A percentile compares a stretch with the other conserved stretches of the same genome.
phyloP scores from a whole-genome alignment of 345 rosid genomes.

The Arabidopsis arenosa region DNA sequence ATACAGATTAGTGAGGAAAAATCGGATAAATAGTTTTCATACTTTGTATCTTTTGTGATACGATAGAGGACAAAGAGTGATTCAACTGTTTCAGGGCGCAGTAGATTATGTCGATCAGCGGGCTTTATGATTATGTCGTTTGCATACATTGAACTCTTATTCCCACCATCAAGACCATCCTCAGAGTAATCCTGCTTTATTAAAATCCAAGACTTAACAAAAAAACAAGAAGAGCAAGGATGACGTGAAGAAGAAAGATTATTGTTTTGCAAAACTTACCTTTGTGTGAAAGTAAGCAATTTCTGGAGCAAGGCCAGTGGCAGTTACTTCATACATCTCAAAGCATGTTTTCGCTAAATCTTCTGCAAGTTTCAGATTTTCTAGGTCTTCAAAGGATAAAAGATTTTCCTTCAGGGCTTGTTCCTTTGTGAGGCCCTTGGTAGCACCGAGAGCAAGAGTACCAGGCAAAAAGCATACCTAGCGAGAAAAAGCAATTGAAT shows the following conservation, averaged over 20 bases:
- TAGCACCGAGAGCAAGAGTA: constrained; percentile 95
- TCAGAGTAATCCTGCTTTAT: constrained; percentile 76
- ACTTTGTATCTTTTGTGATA: constrained; percentile 84
- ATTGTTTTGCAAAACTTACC: constrained; percentile 51
- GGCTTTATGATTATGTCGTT: constrained; percentile 87
- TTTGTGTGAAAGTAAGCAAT: constrained; percentile 92
- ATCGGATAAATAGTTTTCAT: constrained; percentile 37
- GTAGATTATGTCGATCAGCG: constrained; percentile 87
- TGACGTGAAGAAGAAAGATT: too few species aligned
- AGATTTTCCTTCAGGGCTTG: constrained; percentile 78
- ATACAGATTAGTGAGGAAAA: constrained; percentile 24
- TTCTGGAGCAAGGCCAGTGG: constrained; percentile 98
- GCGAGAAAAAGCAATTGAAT: background rate
- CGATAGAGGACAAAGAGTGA: constrained; percentile 86
- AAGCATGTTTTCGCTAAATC: constrained; percentile 88
- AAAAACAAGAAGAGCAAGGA: constrained; percentile 30
- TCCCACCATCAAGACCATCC: constrained; percentile 89
- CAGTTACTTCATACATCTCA: constrained; percentile 93
- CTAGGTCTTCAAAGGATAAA: constrained; percentile 84
- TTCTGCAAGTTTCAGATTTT: constrained; percentile 95
- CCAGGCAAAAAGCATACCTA: constrained; percentile 98
- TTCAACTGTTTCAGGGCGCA: constrained; percentile 98
- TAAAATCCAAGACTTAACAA: constrained; percentile 37
- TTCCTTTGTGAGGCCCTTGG: constrained; percentile 84
- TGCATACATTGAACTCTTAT: constrained; percentile 71